phyloP scores from a whole-genome alignment of 371 early-diverging fungal genomes.

The Syncephalastrum sp. region DNA sequence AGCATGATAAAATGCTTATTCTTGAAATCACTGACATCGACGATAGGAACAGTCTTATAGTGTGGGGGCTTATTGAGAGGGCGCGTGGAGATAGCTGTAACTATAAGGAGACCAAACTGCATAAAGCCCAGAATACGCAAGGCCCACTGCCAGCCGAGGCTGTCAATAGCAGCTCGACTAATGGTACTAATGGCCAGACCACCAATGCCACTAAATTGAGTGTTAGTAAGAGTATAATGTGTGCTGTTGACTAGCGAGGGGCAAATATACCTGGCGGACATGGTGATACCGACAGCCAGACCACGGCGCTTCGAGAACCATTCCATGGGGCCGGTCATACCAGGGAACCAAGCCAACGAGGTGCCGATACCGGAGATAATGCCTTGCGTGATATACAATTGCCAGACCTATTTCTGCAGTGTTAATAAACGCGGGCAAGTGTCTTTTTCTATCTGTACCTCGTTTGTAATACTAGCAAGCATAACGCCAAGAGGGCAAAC shows the following conservation, averaged over 20 bases:
- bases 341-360: constrained; percentile 14
- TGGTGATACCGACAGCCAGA: constrained; percentile 16
- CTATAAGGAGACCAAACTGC: constrained; percentile 27
- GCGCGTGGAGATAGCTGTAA: constrained; percentile 8
- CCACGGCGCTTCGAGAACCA: constrained; percentile 20
- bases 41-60: constrained; percentile 28
- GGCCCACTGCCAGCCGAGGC: constrained; percentile 62
- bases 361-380: constrained; percentile 20
- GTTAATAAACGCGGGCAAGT: neutral
- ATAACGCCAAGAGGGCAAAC: constrained; percentile 49
- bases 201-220: constrained; percentile 52
- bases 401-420: constrained; percentile 17
- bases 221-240: neutral
- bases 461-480: constrained; percentile 20
- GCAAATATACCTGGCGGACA: constrained; percentile 39
- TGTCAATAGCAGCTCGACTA: constrained; percentile 45
- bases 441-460: constrained; percentile 1
- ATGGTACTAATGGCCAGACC: constrained; percentile 62
- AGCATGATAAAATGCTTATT: constrained; percentile 23
- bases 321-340: constrained; percentile 14
- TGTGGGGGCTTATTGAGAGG: constrained; percentile 12
- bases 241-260: no score
- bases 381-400: constrained; percentile 24
- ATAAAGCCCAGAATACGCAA: constrained; percentile 51
- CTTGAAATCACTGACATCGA: constrained; percentile 29